A percentile compares a stretch with the other conserved stretches of the same genome.
These are phyloP conservation scores for Paramecium sonneborni DNA, from an alignment of 73 alveolate genomes.

Conservation along the genomic window DNA sequence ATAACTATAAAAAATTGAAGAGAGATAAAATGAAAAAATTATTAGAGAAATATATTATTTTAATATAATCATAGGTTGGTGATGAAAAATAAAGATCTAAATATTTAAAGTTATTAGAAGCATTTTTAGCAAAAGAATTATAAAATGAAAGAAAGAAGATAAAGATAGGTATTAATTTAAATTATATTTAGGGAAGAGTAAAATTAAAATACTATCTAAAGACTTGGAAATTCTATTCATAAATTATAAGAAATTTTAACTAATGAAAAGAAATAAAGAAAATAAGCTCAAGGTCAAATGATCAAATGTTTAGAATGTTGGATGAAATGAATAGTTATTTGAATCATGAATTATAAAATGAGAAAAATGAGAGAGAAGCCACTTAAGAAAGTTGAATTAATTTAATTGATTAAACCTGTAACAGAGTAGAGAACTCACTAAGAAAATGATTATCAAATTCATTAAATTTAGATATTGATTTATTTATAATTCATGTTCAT, in stretches of 20 bases:
- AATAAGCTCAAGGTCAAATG: conserved; percentile 68
- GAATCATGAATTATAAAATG: conserved; percentile 65
- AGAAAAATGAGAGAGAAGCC: conserved; percentile 73
- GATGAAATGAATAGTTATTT: conserved; percentile 75
- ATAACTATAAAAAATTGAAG: neutral
- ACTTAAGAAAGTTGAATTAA: conserved; percentile 75
- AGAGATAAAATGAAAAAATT: neutral
- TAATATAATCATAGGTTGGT: neutral
- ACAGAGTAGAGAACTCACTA: conserved; percentile 75
- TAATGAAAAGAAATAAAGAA: conserved; percentile 73
- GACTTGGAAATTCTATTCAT: conserved; percentile 70
- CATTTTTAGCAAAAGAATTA: conserved; percentile 71
- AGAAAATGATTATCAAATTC: neutral
- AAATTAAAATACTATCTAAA: conserved; percentile 51
- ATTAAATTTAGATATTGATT: neutral
- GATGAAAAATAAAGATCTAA: conserved; percentile 13
- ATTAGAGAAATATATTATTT: neutral
- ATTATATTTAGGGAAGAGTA: conserved; percentile 68
- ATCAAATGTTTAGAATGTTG: conserved; percentile 73
- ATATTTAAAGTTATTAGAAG: conserved; percentile 71
- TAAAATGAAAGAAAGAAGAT: conserved; percentile 69
- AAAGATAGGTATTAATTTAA: neutral
- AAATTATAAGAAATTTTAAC: conserved; percentile 74
- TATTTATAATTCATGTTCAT: no score
- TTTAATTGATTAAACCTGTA: conserved; percentile 79